Percentiles rank a stretch among this genome's conserved stretches.
Evolutionary conservation across 306 rosid genomes (phyloP).

Genomic region (Citrullus amarus): DNA sequence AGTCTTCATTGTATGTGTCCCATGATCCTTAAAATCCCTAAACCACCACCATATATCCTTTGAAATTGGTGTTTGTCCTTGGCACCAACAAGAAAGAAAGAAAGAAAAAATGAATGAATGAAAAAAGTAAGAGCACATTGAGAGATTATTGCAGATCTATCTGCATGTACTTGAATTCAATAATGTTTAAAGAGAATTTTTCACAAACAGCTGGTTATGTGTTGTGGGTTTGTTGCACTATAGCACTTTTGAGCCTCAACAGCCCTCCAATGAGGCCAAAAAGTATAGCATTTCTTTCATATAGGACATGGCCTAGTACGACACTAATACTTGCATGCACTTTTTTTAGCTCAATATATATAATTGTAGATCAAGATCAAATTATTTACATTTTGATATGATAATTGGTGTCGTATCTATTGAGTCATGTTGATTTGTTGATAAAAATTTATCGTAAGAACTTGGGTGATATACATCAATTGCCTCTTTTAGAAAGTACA

Average conservation of each 20-base stretch:
- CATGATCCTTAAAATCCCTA: not conserved
- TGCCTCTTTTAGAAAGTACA: too few species aligned
- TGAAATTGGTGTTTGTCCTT: not conserved
- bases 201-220: not conserved
- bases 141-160: not conserved
- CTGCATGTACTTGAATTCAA: slow-evolving; percentile 2
- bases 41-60: not conserved
- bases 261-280: not conserved
- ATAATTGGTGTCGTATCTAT: not conserved
- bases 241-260: not conserved
- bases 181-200: not conserved
- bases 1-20: slow-evolving; percentile 2
- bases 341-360: too few species aligned
- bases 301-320: not conserved
- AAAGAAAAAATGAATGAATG: not conserved
- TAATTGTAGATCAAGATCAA: too few species aligned
- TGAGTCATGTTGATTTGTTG: too few species aligned
- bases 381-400: not conserved
- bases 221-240: not conserved
- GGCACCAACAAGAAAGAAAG: not conserved
- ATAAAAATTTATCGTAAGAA: too few species aligned
- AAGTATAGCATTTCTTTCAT: not conserved
- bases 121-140: not conserved
- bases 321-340: not conserved
- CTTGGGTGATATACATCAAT: not conserved